Percentiles rank a stretch among this genome's conserved stretches.
phyloP scores from a whole-genome alignment of 2,329 filamentous ascomycete genomes.

The Exophiala calicioides region DNA sequence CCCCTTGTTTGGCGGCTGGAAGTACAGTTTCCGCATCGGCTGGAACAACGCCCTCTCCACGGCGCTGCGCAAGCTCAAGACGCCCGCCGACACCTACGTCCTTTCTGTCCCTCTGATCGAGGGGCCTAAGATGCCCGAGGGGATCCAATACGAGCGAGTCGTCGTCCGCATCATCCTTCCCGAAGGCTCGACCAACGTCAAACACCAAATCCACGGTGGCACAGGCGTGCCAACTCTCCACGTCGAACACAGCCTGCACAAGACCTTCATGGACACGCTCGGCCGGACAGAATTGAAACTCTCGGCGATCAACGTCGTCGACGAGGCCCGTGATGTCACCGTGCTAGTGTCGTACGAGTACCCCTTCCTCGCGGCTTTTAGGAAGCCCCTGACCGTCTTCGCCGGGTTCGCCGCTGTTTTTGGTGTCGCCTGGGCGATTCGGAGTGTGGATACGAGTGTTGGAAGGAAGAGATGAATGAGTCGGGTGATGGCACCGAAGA shows the following conservation, averaged over 20 bases:
- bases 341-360: slow-evolving; percentile 77
- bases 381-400: slow-evolving; percentile 85
- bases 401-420: slow-evolving; percentile 73
- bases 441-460: slow-evolving; percentile 80
- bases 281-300: slow-evolving; percentile 82
- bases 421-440: slow-evolving; percentile 70
- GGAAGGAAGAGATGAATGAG: slow-evolving; percentile 49
- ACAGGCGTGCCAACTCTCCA: slow-evolving; percentile 71
- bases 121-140: slow-evolving; percentile 82
- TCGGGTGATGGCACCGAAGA: background rate
- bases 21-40: slow-evolving; percentile 93
- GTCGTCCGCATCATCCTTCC: slow-evolving; percentile 82
- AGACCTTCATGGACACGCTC: slow-evolving; percentile 90
- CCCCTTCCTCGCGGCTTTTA: slow-evolving; percentile 69
- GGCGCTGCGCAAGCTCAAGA: slow-evolving; percentile 66
- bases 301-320: slow-evolving; percentile 81
- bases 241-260: slow-evolving; percentile 65
- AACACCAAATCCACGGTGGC: slow-evolving; percentile 73
- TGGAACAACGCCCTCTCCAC: slow-evolving; percentile 86
- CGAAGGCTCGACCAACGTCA: slow-evolving; percentile 72
- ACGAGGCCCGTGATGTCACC: slow-evolving; percentile 78
- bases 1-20: slow-evolving; percentile 97
- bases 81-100: slow-evolving; percentile 69
- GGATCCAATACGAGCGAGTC: slow-evolving; percentile 80
- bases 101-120: slow-evolving; percentile 92